Percentiles rank a stretch among this genome's conserved stretches.
phyloP scores from a whole-genome alignment of 169 alveolate genomes.

The Plasmodium knowlesi region DNA sequence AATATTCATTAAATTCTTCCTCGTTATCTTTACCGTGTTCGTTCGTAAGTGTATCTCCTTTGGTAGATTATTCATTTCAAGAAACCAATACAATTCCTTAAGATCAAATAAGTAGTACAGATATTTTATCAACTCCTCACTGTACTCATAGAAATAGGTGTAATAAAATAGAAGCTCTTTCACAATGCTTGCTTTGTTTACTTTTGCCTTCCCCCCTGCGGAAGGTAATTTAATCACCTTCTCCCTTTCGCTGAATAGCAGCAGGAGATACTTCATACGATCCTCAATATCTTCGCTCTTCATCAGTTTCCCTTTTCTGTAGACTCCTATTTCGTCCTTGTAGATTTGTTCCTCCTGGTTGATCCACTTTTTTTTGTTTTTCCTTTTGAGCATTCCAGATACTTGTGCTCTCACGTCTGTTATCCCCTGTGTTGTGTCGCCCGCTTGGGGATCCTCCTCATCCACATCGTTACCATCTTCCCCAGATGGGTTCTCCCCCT shows the following conservation, averaged over 20 bases:
- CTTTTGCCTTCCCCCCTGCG: not conserved
- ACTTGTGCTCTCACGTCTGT: not conserved
- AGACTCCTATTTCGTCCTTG: constrained; percentile 38
- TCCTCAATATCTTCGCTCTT: constrained; percentile 65
- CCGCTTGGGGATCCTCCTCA: not conserved
- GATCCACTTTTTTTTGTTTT: constrained; percentile 14
- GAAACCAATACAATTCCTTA: constrained; percentile 24
- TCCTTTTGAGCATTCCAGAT: not conserved
- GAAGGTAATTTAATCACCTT: not conserved
- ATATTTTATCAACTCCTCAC: constrained; percentile 89
- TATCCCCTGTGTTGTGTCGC: not conserved
- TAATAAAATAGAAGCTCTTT: constrained; percentile 51
- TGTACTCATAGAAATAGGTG: constrained; percentile 91
- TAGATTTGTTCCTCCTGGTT: constrained; percentile 24
- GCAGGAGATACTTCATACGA: constrained; percentile 60
- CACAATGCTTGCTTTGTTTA: constrained; percentile 12
- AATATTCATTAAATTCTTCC: constrained; percentile 94
- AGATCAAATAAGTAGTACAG: constrained; percentile 40
- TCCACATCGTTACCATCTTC: constrained; percentile 34
- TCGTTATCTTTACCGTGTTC: constrained; percentile 93
- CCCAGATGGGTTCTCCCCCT: no score
- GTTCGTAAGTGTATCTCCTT: constrained; percentile 43
- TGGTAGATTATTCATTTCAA: constrained; percentile 40
- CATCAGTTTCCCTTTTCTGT: constrained; percentile 42
- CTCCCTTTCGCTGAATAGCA: constrained; percentile 9